These are phyloP conservation scores for Monosporascus sp. DNA, from an alignment of 2,329 filamentous ascomycete species.

Conservation along the genomic window DNA sequence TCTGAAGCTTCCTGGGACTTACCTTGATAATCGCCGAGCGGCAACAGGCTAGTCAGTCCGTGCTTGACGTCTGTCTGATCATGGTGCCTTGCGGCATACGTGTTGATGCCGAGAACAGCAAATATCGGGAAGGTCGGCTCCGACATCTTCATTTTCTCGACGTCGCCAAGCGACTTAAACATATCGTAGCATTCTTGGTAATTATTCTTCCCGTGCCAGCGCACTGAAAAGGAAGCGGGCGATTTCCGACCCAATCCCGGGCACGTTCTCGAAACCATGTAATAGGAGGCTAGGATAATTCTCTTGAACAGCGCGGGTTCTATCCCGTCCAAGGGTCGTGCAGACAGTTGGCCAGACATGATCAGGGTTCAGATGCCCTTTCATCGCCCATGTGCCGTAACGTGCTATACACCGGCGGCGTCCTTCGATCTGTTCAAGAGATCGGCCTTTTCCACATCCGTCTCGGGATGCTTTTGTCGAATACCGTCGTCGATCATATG, in stretches of 20 bases:
- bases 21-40: slow-evolving; percentile 6
- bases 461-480: slow-evolving; percentile 3
- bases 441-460: slow-evolving; percentile 5
- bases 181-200: slow-evolving; percentile 2
- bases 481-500: slow-evolving; percentile 5
- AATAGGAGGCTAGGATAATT: neutral
- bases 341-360: neutral
- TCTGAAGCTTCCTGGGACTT: neutral
- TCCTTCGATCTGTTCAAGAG: slow-evolving; percentile 3
- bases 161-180: neutral
- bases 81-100: slow-evolving; percentile 1
- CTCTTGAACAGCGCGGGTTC: neutral
- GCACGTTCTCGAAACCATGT: slow-evolving; percentile 1
- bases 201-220: slow-evolving; percentile 3
- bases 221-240: slow-evolving; percentile 1
- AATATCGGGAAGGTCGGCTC: slow-evolving; percentile 1
- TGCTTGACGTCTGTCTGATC: slow-evolving; percentile 8
- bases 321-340: neutral
- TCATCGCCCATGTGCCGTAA: slow-evolving; percentile 5
- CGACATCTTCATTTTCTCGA: neutral
- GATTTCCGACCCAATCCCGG: slow-evolving; percentile 4
- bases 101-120: slow-evolving; percentile 1
- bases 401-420: slow-evolving; percentile 5
- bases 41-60: slow-evolving; percentile 2
- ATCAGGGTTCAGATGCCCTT: slow-evolving; percentile 1